Conservation (phyloP, 2,329 filamentous ascomycete species). For the Botrytis galanthina region DNA sequence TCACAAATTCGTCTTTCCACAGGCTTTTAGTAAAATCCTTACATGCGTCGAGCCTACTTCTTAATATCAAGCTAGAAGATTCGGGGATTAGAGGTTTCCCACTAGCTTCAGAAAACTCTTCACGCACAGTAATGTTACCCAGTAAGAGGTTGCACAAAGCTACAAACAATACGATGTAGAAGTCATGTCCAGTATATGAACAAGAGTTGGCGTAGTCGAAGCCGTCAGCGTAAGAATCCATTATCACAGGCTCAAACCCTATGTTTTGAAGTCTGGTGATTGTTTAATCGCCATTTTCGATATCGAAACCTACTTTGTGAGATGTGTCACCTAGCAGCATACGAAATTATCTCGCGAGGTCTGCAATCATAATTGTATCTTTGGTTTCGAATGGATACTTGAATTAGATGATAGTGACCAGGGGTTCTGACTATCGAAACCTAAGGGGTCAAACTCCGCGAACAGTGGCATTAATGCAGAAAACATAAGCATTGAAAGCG, state of each 20-base stretch:
- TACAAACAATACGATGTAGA: not conserved
- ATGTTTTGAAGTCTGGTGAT: no score
- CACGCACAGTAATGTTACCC: no score
- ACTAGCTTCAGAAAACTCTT: not conserved
- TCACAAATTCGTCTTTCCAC: not conserved
- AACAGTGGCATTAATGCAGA: not conserved
- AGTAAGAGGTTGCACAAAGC: not conserved
- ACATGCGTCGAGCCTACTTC: not conserved
- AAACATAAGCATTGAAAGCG: not conserved
- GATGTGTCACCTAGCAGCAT: no score
- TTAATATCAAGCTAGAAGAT: not conserved
- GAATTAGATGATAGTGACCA: not conserved
- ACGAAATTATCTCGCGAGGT: no score
- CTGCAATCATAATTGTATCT: not conserved
- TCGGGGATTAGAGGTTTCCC: not conserved
- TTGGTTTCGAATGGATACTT: no score
- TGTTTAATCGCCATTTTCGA: not conserved
- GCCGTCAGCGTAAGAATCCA: not conserved
- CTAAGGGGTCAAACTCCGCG: no score
- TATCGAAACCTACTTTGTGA: not conserved
- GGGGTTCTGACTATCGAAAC: not conserved
- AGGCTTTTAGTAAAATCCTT: not conserved
- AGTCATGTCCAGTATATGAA: not conserved
- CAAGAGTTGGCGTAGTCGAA: not conserved
- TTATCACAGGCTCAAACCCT: not conserved